Percentiles rank a stretch among this genome's conserved stretches.
Conservation (phyloP, 805 yeast species). For the Lachancea cidri region DNA sequence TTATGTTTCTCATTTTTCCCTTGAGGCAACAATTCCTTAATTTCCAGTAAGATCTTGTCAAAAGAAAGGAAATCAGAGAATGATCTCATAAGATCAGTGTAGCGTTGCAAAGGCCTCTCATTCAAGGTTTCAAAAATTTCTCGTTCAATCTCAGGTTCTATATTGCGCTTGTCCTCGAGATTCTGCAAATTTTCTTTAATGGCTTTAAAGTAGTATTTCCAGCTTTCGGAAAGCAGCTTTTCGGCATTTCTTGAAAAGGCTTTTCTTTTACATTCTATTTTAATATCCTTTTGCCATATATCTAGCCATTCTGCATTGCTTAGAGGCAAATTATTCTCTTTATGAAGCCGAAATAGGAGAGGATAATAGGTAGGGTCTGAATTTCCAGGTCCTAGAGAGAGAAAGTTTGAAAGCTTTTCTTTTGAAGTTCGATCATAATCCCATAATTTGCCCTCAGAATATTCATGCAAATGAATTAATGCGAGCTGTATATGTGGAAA, state of each 20-base stretch:
- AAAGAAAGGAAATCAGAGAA: slow-evolving; percentile 18
- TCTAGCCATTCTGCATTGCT: slow-evolving; percentile 18
- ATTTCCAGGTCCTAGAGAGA: slow-evolving; percentile 49
- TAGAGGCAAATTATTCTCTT: slow-evolving; percentile 15
- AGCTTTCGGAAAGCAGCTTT: slow-evolving; percentile 29
- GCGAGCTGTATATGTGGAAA: slow-evolving; percentile 47
- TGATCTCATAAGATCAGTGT: slow-evolving; percentile 17
- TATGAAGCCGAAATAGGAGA: slow-evolving; percentile 19
- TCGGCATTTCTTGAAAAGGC: slow-evolving; percentile 30
- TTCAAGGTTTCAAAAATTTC: slow-evolving; percentile 17
- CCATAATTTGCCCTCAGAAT: slow-evolving; percentile 50
- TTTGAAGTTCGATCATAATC: slow-evolving; percentile 44
- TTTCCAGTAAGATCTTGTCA: slow-evolving; percentile 8
- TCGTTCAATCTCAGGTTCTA: slow-evolving; percentile 1
- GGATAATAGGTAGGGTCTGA: slow-evolving; percentile 48
- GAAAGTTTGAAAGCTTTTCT: slow-evolving; percentile 41
- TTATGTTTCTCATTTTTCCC: slow-evolving; percentile 8
- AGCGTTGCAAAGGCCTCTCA: slow-evolving; percentile 14
- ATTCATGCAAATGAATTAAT: slow-evolving; percentile 39
- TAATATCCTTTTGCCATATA: slow-evolving; percentile 28
- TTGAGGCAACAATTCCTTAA: slow-evolving; percentile 8
- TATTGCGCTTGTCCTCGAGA: slow-evolving; percentile 1
- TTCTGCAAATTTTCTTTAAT: slow-evolving; percentile 7
- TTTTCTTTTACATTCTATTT: slow-evolving; percentile 26
- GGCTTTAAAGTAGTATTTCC: slow-evolving; percentile 26